Percentiles rank a stretch among this genome's conserved stretches.
Evolutionary conservation across 176 grass and related monocot species (phyloP).

Genomic region (Aegilops umbellulata): DNA sequence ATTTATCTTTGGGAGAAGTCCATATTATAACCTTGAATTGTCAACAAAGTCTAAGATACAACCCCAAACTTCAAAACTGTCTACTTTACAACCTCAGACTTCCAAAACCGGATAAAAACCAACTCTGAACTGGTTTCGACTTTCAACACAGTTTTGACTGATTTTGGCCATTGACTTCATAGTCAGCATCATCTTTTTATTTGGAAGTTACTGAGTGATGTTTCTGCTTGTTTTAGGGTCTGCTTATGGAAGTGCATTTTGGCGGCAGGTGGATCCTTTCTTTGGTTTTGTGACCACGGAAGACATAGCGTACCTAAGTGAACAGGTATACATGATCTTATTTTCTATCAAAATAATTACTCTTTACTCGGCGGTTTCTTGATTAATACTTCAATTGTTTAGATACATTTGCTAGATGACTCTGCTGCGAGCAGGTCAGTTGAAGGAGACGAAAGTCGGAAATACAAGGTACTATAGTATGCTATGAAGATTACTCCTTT

Average conservation of each 20-base stretch:
- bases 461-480: conserved; percentile 50
- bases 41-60: no score
- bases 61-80: no score
- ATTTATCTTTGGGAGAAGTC: background rate
- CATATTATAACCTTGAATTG: no score
- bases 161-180: no score
- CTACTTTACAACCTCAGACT: no score
- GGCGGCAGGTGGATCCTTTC: conserved; percentile 60
- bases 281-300: conserved; percentile 54
- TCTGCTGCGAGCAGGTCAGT: conserved; percentile 34
- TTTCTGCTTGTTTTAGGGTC: conserved; percentile 43
- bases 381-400: conserved; percentile 37
- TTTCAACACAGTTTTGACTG: no score
- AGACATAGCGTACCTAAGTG: conserved; percentile 54
- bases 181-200: background rate
- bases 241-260: conserved; percentile 43
- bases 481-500: conserved; percentile 3
- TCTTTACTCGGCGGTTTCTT: conserved; percentile 21
- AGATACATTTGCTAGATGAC: conserved; percentile 52
- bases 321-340: conserved; percentile 50
- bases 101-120: no score
- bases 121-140: no score
- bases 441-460: conserved; percentile 50
- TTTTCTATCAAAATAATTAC: conserved; percentile 20
- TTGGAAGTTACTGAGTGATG: background rate